A percentile compares a stretch with the other conserved stretches of the same genome.
phyloP scores from a whole-genome alignment of 768 basidiomycete genomes.

The Lanmaoa pseudosensibilis region DNA sequence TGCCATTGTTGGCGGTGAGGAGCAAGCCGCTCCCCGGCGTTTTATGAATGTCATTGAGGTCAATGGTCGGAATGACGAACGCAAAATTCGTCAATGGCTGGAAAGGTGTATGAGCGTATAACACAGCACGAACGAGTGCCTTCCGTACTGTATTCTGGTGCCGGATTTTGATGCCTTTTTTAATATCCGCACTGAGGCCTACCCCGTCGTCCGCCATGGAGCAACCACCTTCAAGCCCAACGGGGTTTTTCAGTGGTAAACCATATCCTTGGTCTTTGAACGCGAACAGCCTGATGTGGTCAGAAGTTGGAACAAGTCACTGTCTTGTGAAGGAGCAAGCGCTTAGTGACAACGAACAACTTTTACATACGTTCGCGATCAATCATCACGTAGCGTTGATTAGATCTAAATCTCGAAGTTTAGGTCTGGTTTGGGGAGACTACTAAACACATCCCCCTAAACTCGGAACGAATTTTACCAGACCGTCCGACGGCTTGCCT shows the following conservation, averaged over 20 bases:
- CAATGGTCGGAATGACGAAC: constrained; percentile 88
- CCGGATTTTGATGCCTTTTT: constrained; percentile 96
- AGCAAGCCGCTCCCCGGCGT: constrained; percentile 87
- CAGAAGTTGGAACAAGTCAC: too few species aligned
- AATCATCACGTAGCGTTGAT: too few species aligned
- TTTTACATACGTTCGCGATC: too few species aligned
- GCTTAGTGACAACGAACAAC: too few species aligned
- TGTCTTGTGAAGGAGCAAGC: too few species aligned
- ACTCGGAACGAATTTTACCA: too few species aligned
- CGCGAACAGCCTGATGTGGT: constrained; percentile 68
- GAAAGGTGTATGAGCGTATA: background rate
- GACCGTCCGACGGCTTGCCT: too few species aligned
- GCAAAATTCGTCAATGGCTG: constrained; percentile 86
- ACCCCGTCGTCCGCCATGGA: constrained; percentile 84
- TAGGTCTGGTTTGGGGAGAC: too few species aligned
- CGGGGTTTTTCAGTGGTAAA: constrained; percentile 76
- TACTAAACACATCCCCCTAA: too few species aligned
- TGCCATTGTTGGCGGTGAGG: constrained; percentile 89
- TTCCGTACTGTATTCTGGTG: constrained; percentile 73
- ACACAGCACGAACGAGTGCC: background rate
- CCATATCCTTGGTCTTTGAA: constrained; percentile 98
- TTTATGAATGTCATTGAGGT: too few species aligned
- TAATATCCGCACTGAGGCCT: constrained; percentile 90
- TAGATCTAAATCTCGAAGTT: too few species aligned
- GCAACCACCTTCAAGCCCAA: constrained; percentile 87